Evolutionary conservation across 2,329 filamentous ascomycete genomes (phyloP).

Genomic region (Arthrobotrys sphaeroides): DNA sequence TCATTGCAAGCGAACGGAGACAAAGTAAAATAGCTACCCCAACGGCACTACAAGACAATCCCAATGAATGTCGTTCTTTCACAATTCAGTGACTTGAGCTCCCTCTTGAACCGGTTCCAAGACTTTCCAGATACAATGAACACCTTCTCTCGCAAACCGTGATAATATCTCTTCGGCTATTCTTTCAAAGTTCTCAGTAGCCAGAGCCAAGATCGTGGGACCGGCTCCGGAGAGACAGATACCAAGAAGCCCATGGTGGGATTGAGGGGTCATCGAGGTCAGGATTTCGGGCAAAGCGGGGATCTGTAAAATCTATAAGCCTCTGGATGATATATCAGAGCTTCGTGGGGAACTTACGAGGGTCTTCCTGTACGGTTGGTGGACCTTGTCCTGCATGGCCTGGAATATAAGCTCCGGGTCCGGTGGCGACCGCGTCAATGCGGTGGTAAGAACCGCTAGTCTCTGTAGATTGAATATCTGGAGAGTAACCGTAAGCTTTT

Average conservation of each 20-base stretch:
- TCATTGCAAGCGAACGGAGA: not conserved
- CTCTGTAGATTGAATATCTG: constrained; percentile 91
- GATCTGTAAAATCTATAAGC: constrained; percentile 64
- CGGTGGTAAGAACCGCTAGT: constrained; percentile 87
- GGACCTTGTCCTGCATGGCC: constrained; percentile 98
- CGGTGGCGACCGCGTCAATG: constrained; percentile 86
- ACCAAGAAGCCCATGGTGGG: constrained; percentile 86
- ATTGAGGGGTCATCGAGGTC: constrained; percentile 85
- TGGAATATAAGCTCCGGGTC: constrained; percentile 94
- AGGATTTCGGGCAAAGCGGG: constrained; percentile 91
- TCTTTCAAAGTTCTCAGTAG: constrained; percentile 85
- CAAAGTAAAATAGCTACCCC: not conserved
- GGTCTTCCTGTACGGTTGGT: constrained; percentile 92
- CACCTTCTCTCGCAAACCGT: constrained; percentile 75
- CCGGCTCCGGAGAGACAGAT: constrained; percentile 96
- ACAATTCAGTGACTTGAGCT: constrained; percentile 50
- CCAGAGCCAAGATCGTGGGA: constrained; percentile 91
- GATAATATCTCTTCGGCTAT: constrained; percentile 83
- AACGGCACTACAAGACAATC: not conserved
- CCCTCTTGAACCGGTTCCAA: constrained; percentile 75
- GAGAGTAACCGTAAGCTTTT: not conserved
- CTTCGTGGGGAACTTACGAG: constrained; percentile 63
- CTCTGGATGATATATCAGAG: not conserved
- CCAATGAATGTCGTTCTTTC: not conserved
- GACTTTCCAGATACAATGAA: constrained; percentile 85